phyloP scores from a whole-genome alignment of 768 basidiomycete genomes.

The Mycena albidolilacea region DNA sequence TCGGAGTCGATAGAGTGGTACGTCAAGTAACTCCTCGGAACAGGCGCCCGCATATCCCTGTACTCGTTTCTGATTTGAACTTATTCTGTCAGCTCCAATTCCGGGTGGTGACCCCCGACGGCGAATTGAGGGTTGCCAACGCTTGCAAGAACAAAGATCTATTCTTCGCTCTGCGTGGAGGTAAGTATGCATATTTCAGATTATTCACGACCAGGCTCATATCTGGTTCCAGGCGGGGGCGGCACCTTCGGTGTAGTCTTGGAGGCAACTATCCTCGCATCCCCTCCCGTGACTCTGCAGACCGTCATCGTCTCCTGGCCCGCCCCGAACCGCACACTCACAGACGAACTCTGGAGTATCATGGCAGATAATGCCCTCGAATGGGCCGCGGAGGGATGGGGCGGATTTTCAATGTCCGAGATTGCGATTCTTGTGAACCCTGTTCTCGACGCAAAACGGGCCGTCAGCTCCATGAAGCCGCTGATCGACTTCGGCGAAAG shows the following conservation, averaged over 20 bases:
- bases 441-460: slow-evolving; percentile 51
- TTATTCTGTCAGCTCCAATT: slow-evolving; percentile 56
- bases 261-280: slow-evolving; percentile 52
- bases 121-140: slow-evolving; percentile 60
- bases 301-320: slow-evolving; percentile 52
- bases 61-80: not conserved
- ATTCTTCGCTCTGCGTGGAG: slow-evolving; percentile 67
- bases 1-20: slow-evolving; percentile 64
- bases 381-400: slow-evolving; percentile 65
- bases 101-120: slow-evolving; percentile 69
- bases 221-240: slow-evolving; percentile 52
- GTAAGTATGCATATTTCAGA: slow-evolving; percentile 37
- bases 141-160: slow-evolving; percentile 65
- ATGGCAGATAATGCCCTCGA: slow-evolving; percentile 56
- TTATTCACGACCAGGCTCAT: not conserved
- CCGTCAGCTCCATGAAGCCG: slow-evolving; percentile 57
- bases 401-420: slow-evolving; percentile 56
- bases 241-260: slow-evolving; percentile 63
- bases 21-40: slow-evolving; percentile 26
- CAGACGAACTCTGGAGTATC: slow-evolving; percentile 52
- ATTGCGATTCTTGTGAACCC: slow-evolving; percentile 62
- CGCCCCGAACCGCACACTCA: slow-evolving; percentile 44
- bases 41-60: not conserved
- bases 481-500: slow-evolving; percentile 54
- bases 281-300: slow-evolving; percentile 54